These are phyloP conservation scores for Aristolochia fimbriata DNA, from an alignment of 164 flowering plant species.

Conservation along the genomic window DNA sequence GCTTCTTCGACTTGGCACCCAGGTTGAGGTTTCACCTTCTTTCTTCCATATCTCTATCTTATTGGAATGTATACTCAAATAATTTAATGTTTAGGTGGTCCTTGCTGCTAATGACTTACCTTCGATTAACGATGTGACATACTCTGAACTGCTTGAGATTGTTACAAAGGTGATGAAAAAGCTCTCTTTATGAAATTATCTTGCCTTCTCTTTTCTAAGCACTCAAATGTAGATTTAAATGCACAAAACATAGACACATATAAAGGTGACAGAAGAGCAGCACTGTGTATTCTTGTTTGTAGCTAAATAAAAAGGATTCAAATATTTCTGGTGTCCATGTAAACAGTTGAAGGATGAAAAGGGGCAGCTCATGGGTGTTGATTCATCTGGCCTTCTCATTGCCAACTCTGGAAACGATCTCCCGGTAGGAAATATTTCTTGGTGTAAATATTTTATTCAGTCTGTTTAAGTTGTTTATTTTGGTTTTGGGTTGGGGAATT, in stretches of 20 bases:
- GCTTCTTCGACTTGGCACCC: constrained; percentile 68
- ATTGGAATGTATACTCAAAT: not conserved
- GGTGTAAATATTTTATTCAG: not conserved
- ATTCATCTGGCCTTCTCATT: constrained; percentile 70
- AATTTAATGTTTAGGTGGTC: constrained; percentile 52
- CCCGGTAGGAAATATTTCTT: constrained; percentile 52
- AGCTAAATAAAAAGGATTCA: constrained; percentile 5
- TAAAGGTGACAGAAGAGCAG: not conserved
- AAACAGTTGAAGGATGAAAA: constrained; percentile 80
- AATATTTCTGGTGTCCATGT: constrained; percentile 7
- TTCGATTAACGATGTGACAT: constrained; percentile 91
- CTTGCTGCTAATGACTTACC: constrained; percentile 97
- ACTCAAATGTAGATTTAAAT: no score
- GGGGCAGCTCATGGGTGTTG: constrained; percentile 75
- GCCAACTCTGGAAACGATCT: constrained; percentile 97
- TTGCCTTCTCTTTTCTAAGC: no score
- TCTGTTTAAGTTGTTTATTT: not conserved
- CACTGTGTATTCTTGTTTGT: not conserved
- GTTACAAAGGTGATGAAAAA: constrained; percentile 56
- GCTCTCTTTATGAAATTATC: not conserved
- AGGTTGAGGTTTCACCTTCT: constrained; percentile 36
- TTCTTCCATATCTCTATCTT: no score
- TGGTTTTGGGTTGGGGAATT: no score
- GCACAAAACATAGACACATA: no score
- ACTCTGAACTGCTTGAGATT: constrained; percentile 72